Evolutionary conservation across 192 early-diverging fungal genomes (phyloP).

Genomic region (Funneliformis geosporum): DNA sequence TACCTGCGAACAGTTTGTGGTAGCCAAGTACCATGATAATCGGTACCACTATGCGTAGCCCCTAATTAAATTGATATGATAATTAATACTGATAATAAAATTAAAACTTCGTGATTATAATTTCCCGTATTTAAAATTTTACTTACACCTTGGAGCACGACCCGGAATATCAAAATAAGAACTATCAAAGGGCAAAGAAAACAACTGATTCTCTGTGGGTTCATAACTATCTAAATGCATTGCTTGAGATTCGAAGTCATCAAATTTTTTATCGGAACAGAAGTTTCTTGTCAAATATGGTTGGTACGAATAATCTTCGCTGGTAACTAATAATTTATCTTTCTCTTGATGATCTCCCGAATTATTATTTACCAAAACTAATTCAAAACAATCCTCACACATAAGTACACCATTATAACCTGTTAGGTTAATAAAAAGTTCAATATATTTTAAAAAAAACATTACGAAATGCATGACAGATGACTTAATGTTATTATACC

Average conservation of each 20-base stretch:
- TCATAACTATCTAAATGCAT: constrained; percentile 60
- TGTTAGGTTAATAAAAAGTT: constrained; percentile 8
- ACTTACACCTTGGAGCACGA: constrained; percentile 78
- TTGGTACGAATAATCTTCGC: constrained; percentile 68
- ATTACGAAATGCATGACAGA: neutral
- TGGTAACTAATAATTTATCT: constrained; percentile 54
- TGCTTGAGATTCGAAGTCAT: constrained; percentile 49
- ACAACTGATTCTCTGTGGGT: constrained; percentile 68
- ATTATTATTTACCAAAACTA: constrained; percentile 51
- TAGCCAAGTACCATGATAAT: constrained; percentile 94
- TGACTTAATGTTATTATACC: constrained; percentile 37
- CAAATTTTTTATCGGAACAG: constrained; percentile 51
- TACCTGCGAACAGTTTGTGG: constrained; percentile 83
- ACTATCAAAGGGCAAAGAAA: constrained; percentile 74
- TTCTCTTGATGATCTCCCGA: constrained; percentile 32
- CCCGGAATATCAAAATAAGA: constrained; percentile 92
- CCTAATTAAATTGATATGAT: constrained; percentile 30
- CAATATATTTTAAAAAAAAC: no score
- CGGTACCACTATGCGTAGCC: constrained; percentile 88
- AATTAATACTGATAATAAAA: neutral
- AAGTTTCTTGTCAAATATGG: constrained; percentile 66
- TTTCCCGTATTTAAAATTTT: no score
- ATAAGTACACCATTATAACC: constrained; percentile 73
- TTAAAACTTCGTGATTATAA: no score
- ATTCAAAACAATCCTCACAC: constrained; percentile 67